Conservation (phyloP, 495 filamentous ascomycete species). For the Penicillium subrubescens region DNA sequence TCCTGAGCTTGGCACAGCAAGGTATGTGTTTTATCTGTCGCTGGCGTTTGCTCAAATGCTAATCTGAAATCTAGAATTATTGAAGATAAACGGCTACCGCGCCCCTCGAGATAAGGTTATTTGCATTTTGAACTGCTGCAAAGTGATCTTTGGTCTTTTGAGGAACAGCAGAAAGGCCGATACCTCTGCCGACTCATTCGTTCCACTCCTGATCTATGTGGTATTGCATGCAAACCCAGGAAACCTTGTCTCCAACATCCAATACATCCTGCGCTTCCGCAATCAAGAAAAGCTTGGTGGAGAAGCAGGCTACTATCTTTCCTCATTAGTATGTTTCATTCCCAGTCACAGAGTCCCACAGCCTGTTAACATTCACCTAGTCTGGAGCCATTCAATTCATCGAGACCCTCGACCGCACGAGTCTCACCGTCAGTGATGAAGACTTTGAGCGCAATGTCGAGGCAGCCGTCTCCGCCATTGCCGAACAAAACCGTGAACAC, state of each 20-base stretch:
- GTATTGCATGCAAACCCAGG: slow-evolving; percentile 93
- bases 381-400: slow-evolving; percentile 97
- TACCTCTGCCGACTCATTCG: slow-evolving; percentile 92
- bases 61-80: slow-evolving; percentile 61
- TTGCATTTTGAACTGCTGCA: slow-evolving; percentile 97
- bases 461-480: slow-evolving; percentile 92
- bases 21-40: slow-evolving; percentile 48
- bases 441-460: slow-evolving; percentile 97
- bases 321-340: slow-evolving; percentile 69
- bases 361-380: slow-evolving; percentile 41
- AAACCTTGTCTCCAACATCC: slow-evolving; percentile 94
- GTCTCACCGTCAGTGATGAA: slow-evolving; percentile 87
- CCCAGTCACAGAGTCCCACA: neutral
- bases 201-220: slow-evolving; percentile 94
- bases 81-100: slow-evolving; percentile 94
- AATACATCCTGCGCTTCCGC: slow-evolving; percentile 95
- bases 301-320: slow-evolving; percentile 97
- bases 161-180: slow-evolving; percentile 85
- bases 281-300: slow-evolving; percentile 96
- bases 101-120: slow-evolving; percentile 98
- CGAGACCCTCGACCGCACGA: slow-evolving; percentile 92
- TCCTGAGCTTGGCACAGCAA: slow-evolving; percentile 86
- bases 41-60: slow-evolving; percentile 21
- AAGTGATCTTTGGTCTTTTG: slow-evolving; percentile 97
- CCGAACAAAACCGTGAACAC: slow-evolving; percentile 74